These are phyloP conservation scores for Pseudocercospora fuligena DNA, from an alignment of 2,329 filamentous ascomycete species.

Conservation along the genomic window DNA sequence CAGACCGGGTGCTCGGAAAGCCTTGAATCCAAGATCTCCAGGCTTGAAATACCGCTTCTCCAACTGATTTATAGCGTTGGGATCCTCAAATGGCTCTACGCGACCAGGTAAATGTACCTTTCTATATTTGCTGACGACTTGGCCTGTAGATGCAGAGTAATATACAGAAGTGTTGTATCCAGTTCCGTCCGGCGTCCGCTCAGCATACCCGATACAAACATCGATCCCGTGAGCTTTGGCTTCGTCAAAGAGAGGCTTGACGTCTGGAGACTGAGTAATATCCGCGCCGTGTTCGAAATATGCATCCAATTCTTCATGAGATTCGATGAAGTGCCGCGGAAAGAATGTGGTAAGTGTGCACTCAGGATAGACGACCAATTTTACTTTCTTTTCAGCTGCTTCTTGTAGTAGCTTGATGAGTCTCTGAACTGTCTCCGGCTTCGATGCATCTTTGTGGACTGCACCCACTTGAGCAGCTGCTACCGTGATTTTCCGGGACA, in stretches of 20 bases:
- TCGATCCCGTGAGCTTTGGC: constrained; percentile 56
- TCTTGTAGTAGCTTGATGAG: constrained; percentile 56
- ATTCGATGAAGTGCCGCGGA: constrained; percentile 51
- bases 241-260: constrained; percentile 55
- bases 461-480: constrained; percentile 61
- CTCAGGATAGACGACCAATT: constrained; percentile 61
- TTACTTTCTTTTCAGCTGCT: constrained; percentile 51
- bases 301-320: constrained; percentile 48
- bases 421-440: constrained; percentile 51
- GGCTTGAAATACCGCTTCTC: constrained; percentile 62
- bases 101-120: constrained; percentile 62
- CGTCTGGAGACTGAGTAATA: constrained; percentile 49
- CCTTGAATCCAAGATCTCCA: constrained; percentile 59
- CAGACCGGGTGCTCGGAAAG: constrained; percentile 57
- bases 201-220: constrained; percentile 59
- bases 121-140: constrained; percentile 58
- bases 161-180: constrained; percentile 60
- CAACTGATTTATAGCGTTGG: constrained; percentile 58
- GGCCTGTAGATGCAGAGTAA: constrained; percentile 51
- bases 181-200: constrained; percentile 50
- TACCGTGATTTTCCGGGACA: constrained; percentile 52
- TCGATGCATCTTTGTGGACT: constrained; percentile 49
- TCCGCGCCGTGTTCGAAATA: constrained; percentile 59
- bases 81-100: constrained; percentile 56
- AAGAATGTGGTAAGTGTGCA: constrained; percentile 63